Base-by-base conservation (phyloP, 495 filamentous ascomycete species). In the Podospora pseudocomata region DNA sequence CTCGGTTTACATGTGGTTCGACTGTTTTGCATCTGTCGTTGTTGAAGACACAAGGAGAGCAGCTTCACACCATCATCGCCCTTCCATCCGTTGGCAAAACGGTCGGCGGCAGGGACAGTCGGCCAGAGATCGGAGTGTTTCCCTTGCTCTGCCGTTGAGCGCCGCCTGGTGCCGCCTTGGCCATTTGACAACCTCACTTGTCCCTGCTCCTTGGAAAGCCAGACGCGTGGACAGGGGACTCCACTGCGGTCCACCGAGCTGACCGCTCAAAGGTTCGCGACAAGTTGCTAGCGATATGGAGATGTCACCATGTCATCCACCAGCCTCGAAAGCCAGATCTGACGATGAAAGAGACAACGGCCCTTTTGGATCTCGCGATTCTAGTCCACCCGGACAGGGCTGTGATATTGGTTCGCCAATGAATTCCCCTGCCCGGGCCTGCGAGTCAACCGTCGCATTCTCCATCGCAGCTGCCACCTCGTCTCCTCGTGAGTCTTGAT, bases 401-500 rank as follows among this genome's bases (percentile, higher is more conserved):
- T 23, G 53, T 28, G 61, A 64, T 9, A 19, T 64, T 54, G 60
- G 54, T 63, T 66, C 65, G 20, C 39, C 61, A 64, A 67, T 64
- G 30, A 55, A 26, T 58, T 55, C 9, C 30, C 60, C 19, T 70
- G 49, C 59, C 59, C 19, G 67, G 39, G 53, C 54, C 54, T 66
- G 55, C 26, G 39, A 44, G 27, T 63, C 11, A 28, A 53, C 55
- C 27, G 20, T 66, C 56, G 20, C 54, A 55, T 61, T 68, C 20
- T 26, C 67, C 59, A 32, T 61, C 27, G 26, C 27, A 23, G 61
- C 61, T 63, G 19, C 27, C 61, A 61, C 59, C 59, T 32, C 59
- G 27, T 20, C 26, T 13, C 23, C 5, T 16, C 34, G 27, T 18
- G 18, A 15, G 18, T 69, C 63, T 34, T 68, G 28, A 53, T 56